These are phyloP conservation scores for Epichloe baconii DNA, from an alignment of 2,329 filamentous ascomycete species.

Conservation along the genomic window DNA sequence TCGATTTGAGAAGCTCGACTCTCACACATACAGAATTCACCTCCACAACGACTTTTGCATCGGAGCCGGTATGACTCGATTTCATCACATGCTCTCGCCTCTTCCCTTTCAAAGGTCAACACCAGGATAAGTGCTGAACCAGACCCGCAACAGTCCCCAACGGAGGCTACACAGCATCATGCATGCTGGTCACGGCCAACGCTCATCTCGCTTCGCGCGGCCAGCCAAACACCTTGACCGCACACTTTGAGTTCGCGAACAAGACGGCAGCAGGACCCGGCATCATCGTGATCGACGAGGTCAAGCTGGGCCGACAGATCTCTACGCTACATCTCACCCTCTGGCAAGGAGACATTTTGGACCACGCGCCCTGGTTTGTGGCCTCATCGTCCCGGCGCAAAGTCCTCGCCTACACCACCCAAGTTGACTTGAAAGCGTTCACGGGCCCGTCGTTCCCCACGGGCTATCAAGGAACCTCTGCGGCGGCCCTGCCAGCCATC, in stretches of 20 bases:
- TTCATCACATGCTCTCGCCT: neutral
- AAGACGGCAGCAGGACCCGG: conserved; percentile 21
- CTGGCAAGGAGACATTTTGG: conserved; percentile 19
- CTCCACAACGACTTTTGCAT: conserved; percentile 12
- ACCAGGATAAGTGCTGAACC: neutral
- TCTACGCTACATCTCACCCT: conserved; percentile 14
- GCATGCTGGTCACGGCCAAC: conserved; percentile 19
- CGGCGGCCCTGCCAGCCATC: conserved; percentile 7
- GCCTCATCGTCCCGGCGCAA: conserved; percentile 13
- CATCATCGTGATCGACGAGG: conserved; percentile 12
- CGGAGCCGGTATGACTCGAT: conserved; percentile 10
- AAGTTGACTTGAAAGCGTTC: conserved; percentile 16
- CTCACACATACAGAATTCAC: conserved; percentile 12
- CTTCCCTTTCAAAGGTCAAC: too few relatives aligned
- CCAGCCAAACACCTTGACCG: conserved; percentile 21
- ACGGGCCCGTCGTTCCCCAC: conserved; percentile 18
- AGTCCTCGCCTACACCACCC: conserved; percentile 20
- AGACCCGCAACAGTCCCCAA: conserved; percentile 20
- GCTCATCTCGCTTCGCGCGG: conserved; percentile 15
- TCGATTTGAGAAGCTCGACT: conserved; percentile 11
- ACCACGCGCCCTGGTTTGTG: conserved; percentile 18
- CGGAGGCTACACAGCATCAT: conserved; percentile 25
- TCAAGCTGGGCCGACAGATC: conserved; percentile 3
- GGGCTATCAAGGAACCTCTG: conserved; percentile 10
- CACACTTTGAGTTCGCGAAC: conserved; percentile 23